A percentile compares a stretch with the other conserved stretches of the same genome.
These are phyloP conservation scores for Aspergillus heteromorphus DNA, from an alignment of 495 filamentous ascomycete species.

Conservation along the genomic window DNA sequence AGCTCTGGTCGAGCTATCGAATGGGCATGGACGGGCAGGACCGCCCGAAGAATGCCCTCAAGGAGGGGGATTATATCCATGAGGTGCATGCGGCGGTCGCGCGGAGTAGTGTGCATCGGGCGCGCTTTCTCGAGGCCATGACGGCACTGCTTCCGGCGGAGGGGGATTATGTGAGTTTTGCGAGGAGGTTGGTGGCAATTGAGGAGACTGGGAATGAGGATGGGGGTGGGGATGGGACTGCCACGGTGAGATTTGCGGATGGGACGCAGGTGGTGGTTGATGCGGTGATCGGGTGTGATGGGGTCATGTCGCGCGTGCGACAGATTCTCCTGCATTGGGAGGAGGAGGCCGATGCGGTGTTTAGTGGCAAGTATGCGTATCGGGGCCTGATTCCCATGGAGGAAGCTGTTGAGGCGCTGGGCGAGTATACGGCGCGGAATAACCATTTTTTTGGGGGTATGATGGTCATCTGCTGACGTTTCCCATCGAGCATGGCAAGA, in stretches of 20 bases:
- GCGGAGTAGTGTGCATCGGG: slow-evolving; percentile 3
- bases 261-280: neutral
- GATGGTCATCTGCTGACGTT: slow-evolving; percentile 43
- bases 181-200: neutral
- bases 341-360: neutral
- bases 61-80: neutral
- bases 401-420: neutral
- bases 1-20: neutral
- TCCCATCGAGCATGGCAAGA: slow-evolving; percentile 58
- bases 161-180: neutral
- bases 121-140: slow-evolving; percentile 7
- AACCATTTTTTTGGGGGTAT: neutral
- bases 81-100: neutral
- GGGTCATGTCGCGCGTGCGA: slow-evolving; percentile 7
- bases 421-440: slow-evolving; percentile 6
- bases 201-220: neutral
- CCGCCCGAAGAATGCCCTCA: neutral
- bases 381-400: slow-evolving; percentile 9
- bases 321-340: slow-evolving; percentile 1
- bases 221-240: neutral
- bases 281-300: slow-evolving; percentile 13
- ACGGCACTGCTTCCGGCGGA: neutral
- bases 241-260: neutral
- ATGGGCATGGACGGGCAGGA: slow-evolving; percentile 3
- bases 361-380: slow-evolving; percentile 7